Percentiles rank a stretch among this genome's conserved stretches.
phyloP scores from a whole-genome alignment of 1,284 basidiomycete genomes.

The Fomitopsis palustris region DNA sequence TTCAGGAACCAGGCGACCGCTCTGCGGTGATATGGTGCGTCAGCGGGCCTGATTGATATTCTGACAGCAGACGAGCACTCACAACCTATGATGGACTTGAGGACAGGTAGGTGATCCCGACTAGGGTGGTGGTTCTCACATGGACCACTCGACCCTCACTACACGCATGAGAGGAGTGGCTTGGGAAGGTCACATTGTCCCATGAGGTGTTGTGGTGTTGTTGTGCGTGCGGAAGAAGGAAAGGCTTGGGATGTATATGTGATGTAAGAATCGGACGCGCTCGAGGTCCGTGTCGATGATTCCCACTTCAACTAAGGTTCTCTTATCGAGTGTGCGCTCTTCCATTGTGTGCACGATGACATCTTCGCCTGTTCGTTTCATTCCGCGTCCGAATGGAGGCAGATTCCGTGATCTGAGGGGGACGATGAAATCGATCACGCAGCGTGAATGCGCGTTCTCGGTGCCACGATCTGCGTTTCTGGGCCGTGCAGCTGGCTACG shows the following conservation, averaged over 20 bases:
- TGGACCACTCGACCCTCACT: background rate
- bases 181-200: constrained; percentile 3
- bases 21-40: background rate
- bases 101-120: background rate
- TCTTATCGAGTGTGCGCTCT: constrained; percentile 5
- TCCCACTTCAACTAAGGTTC: constrained; percentile 10
- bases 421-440: constrained; percentile 28
- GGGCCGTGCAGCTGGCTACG: background rate
- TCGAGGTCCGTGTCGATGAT: background rate
- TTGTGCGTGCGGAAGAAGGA: background rate
- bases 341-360: constrained; percentile 5
- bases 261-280: constrained; percentile 3
- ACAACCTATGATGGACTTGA: background rate
- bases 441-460: constrained; percentile 23
- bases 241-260: constrained; percentile 6
- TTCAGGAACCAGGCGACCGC: background rate
- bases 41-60: constrained; percentile 1
- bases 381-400: constrained; percentile 23
- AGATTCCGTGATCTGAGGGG: constrained; percentile 24
- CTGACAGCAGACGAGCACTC: background rate
- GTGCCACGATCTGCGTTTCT: constrained; percentile 26
- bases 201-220: background rate
- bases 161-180: background rate
- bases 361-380: constrained; percentile 12
- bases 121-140: background rate